A percentile compares a stretch with the other conserved stretches of the same genome.
These are phyloP conservation scores for Aurantiochytrium sp. DNA, from an alignment of 108 stramenopile species.

Conservation along the genomic window DNA sequence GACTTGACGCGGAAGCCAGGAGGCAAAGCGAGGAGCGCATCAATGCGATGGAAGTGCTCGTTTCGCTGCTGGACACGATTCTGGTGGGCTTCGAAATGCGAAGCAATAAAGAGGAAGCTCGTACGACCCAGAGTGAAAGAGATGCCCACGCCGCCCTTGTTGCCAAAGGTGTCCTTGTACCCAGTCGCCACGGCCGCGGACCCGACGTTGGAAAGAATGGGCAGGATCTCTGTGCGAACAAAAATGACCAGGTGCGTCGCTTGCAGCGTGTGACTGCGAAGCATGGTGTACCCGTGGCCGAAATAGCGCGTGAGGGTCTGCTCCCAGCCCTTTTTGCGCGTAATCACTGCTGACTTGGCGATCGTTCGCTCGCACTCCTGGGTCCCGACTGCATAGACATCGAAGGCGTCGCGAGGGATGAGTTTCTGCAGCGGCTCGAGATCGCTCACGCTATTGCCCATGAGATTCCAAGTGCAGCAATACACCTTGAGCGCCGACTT, in stretches of 20 bases:
- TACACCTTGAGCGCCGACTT: not conserved
- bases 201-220: conserved; percentile 2
- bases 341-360: conserved; percentile 12
- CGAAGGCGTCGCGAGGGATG: not conserved
- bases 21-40: not conserved
- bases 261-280: conserved; percentile 15
- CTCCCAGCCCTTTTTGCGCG: conserved; percentile 33
- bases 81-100: conserved; percentile 31
- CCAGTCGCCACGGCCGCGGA: conserved; percentile 32
- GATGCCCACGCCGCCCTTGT: conserved; percentile 40
- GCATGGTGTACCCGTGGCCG: not conserved
- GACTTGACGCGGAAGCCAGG: not conserved
- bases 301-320: not conserved
- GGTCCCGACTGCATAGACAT: conserved; percentile 12
- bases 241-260: conserved; percentile 35
- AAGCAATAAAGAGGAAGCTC: conserved; percentile 16
- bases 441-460: not conserved
- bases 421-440: not conserved
- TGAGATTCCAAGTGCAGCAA: conserved; percentile 26
- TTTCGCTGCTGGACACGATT: not conserved
- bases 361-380: conserved; percentile 36
- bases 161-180: conserved; percentile 18
- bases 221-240: not conserved
- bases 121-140: conserved; percentile 27
- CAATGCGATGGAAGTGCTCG: not conserved